A percentile compares a stretch with the other conserved stretches of the same genome.
Conservation (phyloP, 169 alveolate genomes). For the Plasmodium gonderi region DNA sequence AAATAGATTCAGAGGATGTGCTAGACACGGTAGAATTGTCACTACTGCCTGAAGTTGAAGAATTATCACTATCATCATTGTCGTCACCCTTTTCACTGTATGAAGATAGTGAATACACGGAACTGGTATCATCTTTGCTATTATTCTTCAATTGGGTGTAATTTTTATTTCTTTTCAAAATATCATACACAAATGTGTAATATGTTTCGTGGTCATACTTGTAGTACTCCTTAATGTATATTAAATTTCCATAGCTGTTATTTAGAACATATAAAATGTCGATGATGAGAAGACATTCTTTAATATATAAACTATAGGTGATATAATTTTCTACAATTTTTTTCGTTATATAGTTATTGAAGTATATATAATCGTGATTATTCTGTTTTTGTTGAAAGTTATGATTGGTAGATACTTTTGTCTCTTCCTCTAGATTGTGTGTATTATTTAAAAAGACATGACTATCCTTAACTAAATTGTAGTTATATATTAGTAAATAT, state of each 20-base stretch:
- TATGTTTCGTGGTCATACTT: slow-evolving; percentile 59
- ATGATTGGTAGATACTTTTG: neutral
- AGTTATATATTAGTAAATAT: slow-evolving; percentile 43
- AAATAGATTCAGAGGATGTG: neutral
- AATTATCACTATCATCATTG: neutral
- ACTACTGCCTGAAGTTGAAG: too few species aligned
- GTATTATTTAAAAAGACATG: neutral
- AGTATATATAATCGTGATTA: neutral
- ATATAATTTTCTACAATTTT: slow-evolving; percentile 40
- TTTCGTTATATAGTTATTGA: slow-evolving; percentile 59
- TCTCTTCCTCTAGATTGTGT: neutral
- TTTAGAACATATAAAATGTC: slow-evolving; percentile 60
- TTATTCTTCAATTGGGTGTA: neutral
- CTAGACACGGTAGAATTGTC: neutral
- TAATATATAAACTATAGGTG: slow-evolving; percentile 37
- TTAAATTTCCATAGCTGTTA: slow-evolving; percentile 55
- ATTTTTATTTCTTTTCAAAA: neutral
- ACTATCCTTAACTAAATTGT: slow-evolving; percentile 3
- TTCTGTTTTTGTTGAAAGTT: neutral
- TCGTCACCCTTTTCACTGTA: neutral
- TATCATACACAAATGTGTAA: neutral
- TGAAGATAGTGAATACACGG: slow-evolving; percentile 24
- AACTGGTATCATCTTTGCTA: neutral
- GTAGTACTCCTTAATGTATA: slow-evolving; percentile 48
- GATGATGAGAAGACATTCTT: slow-evolving; percentile 54